Base-by-base conservation (phyloP, 108 stramenopile species). In the Fragilariopsis cylindrus region DNA sequence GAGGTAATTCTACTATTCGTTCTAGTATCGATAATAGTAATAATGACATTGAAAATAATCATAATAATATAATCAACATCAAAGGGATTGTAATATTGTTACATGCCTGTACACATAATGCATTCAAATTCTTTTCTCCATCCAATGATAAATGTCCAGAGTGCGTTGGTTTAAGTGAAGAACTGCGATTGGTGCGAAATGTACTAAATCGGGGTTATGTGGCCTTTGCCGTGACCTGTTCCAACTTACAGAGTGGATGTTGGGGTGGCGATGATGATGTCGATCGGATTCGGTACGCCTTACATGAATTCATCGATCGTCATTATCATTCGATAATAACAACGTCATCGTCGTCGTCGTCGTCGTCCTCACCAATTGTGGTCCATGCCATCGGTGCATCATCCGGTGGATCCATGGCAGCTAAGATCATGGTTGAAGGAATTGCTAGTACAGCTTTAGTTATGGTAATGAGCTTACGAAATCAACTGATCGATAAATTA, bases 161-260 rank as follows among this genome's bases (percentile, higher is more conserved):
- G 12, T 85, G 85, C 52, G 66, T 83, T 15, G 85, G 85, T 18
- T 57, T 85, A 15, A 72, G 80, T 1, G 85, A 85, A 77, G 85
- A 85, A 78, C 40, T 82, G 45, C 60, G 71, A 42, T 77, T 85
- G 7, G 76, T 65, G 40, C 73, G 85, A 7, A 12, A 75, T 7
- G 70, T 82, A 0, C 16, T 82, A 45, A 71, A 77, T 16, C n/a
- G 44, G 42, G 82, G 82, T 48, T 83, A 83, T 56, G 65, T 69
- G 3, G 72, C 76, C 5, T 57, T 85, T n/a, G 82, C 85, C 4
- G 65, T 85, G 11, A 72, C 82, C 3, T 77, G 52, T 16, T 15
- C 49, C 43, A 65, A 83, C 60, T 40, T 66, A 42, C 75, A 69
- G 56, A 72, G 71, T 45, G 81, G 85, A 2, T 85, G 82, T 62